Evolutionary conservation across 2,329 filamentous ascomycete genomes (phyloP), one percentile per base, ranked within the genome.

Genomic region (Emericellopsis cladophorae): DNA sequence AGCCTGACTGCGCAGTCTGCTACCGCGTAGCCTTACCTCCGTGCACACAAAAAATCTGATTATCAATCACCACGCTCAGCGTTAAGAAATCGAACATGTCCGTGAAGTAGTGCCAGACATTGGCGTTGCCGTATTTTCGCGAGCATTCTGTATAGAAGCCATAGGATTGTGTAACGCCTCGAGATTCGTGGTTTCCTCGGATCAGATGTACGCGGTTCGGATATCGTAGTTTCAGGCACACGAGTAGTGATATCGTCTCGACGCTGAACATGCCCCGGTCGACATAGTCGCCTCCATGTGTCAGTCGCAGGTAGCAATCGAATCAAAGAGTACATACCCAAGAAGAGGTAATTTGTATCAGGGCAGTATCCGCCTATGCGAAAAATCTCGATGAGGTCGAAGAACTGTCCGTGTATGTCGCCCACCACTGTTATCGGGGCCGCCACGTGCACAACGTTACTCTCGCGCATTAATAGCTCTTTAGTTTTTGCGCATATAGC

Each of bases 51-150:
- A 98, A 98, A 50, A 98, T 98, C 61, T 96, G 86, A 61, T 98
- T 84, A 60, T 96, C 94, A 58, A 98, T 98, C 48, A 98, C 90
- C 45, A 96, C 93, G 53, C 86, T 94, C 43, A 98, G 70, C 7
- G 90, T 96, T 48, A 98, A 72, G 61, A 94, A 98, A 65, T 98
- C 92, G 64, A 98, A 98, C 89, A 98, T 96, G 66, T 98, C 92
- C 49, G 92, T 98, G 59, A 98, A 98, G 61, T 96, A 92, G 63
- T 98, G 92, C 92, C 92, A 98, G 18, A 98, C 92, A 54, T 92
- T 95, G 48, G 92, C 88, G 57, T 95, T 96, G 58, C 92, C 92
- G 63, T 98, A 98, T 65, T 98, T 98, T 51, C 92, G 82, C 16
- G 84, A 88, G 64, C 92, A 98, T 59, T 98, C 92, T 18, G 92